Evolutionary conservation across 495 filamentous ascomycete species (phyloP).

Genomic region (Penicillium mononematosum): DNA sequence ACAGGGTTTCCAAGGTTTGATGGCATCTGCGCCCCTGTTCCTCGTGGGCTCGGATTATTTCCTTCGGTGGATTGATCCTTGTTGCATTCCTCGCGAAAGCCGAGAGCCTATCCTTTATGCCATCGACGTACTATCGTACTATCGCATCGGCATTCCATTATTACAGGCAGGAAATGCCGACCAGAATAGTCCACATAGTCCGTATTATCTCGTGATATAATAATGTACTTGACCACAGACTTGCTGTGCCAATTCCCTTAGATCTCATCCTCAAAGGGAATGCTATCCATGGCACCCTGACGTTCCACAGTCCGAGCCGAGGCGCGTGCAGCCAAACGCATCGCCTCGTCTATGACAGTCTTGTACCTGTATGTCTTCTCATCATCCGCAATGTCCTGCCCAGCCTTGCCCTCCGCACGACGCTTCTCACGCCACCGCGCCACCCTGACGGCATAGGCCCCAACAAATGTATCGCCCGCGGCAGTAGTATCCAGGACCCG

Average conservation of each 20-base stretch:
- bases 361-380: constrained; percentile 47
- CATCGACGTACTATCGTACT: background rate
- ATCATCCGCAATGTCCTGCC: constrained; percentile 34
- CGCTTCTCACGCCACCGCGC: constrained; percentile 42
- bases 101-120: background rate
- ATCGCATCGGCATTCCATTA: constrained; percentile 1
- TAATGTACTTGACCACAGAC: background rate
- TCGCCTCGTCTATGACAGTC: constrained; percentile 56
- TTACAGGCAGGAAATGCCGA: background rate
- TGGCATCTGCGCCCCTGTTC: constrained; percentile 4
- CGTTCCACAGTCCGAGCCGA: constrained; percentile 75
- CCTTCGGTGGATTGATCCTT: background rate
- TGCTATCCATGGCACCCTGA: constrained; percentile 78
- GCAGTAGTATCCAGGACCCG: constrained; percentile 90
- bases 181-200: background rate
- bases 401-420: constrained; percentile 35
- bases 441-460: constrained; percentile 74
- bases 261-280: constrained; percentile 85
- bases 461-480: constrained; percentile 93
- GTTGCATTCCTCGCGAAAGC: constrained; percentile 3
- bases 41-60: constrained; percentile 7
- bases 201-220: constrained; percentile 4
- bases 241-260: constrained; percentile 11
- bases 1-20: background rate
- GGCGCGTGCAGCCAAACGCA: constrained; percentile 68